Conservation (phyloP, 495 filamentous ascomycete genomes). For the Aspergillus olivimuriae region DNA sequence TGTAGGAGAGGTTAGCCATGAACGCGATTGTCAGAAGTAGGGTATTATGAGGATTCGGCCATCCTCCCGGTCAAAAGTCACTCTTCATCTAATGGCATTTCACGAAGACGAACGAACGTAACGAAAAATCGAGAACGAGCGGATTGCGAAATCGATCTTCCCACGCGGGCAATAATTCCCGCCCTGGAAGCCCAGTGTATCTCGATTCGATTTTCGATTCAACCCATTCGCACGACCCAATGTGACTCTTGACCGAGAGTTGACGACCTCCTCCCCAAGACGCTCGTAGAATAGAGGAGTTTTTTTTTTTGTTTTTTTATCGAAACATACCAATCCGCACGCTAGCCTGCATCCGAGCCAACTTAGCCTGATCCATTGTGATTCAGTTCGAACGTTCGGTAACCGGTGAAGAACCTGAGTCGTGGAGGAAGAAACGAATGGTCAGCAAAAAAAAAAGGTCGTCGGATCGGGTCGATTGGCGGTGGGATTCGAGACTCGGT, state of each 20-base stretch:
- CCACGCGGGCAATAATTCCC: neutral
- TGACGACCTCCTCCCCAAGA: neutral
- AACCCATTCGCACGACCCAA: too few species aligned
- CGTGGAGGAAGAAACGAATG: slow-evolving; percentile 12
- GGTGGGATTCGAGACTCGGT: slow-evolving; percentile 10
- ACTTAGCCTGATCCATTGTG: slow-evolving; percentile 54
- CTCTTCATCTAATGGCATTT: neutral
- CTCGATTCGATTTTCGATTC: too few species aligned
- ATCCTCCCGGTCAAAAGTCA: too few species aligned
- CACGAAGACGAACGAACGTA: too few species aligned
- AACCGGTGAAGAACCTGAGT: slow-evolving; percentile 6
- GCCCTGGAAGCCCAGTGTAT: too few species aligned
- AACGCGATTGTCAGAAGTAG: too few species aligned
- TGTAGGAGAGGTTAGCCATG: slow-evolving; percentile 13
- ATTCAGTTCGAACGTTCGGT: slow-evolving; percentile 21
- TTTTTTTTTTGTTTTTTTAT: too few species aligned
- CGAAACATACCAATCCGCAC: slow-evolving; percentile 49
- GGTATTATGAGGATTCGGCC: too few species aligned
- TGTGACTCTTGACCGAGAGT: neutral
- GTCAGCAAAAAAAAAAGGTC: slow-evolving; percentile 1
- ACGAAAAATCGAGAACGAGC: too few species aligned
- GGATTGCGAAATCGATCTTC: neutral
- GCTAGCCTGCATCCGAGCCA: slow-evolving; percentile 50
- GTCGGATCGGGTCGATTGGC: slow-evolving; percentile 12
- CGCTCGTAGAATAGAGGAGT: slow-evolving; percentile 1